phyloP scores from a whole-genome alignment of 1,284 basidiomycete species.

The Heterobasidion occidentale region DNA sequence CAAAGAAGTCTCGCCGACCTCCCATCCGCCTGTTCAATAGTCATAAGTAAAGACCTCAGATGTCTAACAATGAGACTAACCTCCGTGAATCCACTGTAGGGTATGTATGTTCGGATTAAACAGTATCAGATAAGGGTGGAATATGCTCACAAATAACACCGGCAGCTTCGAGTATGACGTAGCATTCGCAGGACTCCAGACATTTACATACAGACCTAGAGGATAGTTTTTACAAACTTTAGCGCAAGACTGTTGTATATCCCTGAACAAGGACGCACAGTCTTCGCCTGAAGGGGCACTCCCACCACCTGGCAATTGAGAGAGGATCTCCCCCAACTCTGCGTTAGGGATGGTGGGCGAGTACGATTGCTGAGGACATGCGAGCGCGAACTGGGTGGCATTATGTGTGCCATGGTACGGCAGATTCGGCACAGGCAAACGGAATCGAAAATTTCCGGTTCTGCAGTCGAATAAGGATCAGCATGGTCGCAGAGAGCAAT shows the following conservation, averaged over 20 bases:
- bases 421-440: slow-evolving; percentile 22
- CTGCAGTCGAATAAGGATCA: not conserved
- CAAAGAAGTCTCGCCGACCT: slow-evolving; percentile 13
- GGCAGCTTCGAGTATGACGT: slow-evolving; percentile 17
- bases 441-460: slow-evolving; percentile 22
- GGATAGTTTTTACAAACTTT: not conserved
- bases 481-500: not conserved
- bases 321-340: not conserved
- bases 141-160: slow-evolving; percentile 21
- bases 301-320: not conserved
- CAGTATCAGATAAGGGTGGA: not conserved
- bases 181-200: slow-evolving; percentile 11
- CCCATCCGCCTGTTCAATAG: slow-evolving; percentile 11
- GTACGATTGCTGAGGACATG: slow-evolving; percentile 28
- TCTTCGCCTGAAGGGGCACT: slow-evolving; percentile 10
- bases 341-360: slow-evolving; percentile 2
- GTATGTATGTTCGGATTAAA: not conserved
- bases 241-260: not conserved
- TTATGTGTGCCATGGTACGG: slow-evolving; percentile 22
- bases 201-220: slow-evolving; percentile 28
- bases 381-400: slow-evolving; percentile 21
- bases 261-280: slow-evolving; percentile 8
- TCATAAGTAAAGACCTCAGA: not conserved
- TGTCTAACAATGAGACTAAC: not conserved
- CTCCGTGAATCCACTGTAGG: slow-evolving; percentile 19